Evolutionary conservation across 2,329 filamentous ascomycete genomes (phyloP).

Genomic region (Alternaria sp.): DNA sequence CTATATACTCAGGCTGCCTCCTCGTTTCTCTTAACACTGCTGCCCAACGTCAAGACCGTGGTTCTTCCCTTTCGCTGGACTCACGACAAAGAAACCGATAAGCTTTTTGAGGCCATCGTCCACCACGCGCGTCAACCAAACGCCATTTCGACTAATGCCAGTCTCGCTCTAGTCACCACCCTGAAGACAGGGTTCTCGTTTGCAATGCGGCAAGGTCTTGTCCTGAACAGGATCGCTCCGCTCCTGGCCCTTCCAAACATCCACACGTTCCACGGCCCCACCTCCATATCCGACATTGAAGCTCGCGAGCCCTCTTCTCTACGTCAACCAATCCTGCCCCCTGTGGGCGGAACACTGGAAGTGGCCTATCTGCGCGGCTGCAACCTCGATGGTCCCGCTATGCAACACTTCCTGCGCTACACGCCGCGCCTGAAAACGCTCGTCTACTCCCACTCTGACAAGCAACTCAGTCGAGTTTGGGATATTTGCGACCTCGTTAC

Average conservation of each 20-base stretch:
- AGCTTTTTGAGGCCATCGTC: neutral
- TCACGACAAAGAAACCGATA: neutral
- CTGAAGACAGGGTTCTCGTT: neutral
- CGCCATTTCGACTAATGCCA: neutral
- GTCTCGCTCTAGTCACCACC: neutral
- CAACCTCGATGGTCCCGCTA: neutral
- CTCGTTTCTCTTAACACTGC: neutral
- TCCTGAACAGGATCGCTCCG: neutral
- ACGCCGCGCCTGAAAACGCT: constrained; percentile 21
- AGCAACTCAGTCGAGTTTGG: constrained; percentile 7
- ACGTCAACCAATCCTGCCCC: neutral
- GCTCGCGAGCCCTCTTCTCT: neutral
- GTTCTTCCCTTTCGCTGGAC: neutral
- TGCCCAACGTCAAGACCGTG: neutral
- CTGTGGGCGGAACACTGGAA: neutral
- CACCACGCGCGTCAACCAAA: neutral
- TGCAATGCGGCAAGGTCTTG: neutral
- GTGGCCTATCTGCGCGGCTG: neutral
- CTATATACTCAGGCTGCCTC: neutral
- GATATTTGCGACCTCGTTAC: neutral
- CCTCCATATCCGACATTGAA: neutral
- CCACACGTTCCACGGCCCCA: neutral
- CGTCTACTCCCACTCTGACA: constrained; percentile 17
- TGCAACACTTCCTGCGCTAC: constrained; percentile 19
- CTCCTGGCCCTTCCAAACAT: neutral